These are phyloP conservation scores for Samsoniella hepiali DNA, from an alignment of 2,329 filamentous ascomycete species.

Conservation along the genomic window DNA sequence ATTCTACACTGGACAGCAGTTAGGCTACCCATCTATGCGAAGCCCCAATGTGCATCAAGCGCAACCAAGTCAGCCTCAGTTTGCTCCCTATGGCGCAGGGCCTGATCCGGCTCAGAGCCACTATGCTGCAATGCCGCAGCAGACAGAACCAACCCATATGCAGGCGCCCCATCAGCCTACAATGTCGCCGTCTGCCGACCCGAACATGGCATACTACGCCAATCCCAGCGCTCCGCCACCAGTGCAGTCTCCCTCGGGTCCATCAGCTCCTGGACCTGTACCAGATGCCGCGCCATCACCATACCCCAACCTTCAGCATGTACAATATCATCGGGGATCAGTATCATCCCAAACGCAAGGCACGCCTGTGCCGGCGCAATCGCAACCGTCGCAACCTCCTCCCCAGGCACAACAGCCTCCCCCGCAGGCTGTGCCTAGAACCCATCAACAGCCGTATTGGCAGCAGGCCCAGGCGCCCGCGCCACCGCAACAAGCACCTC, in stretches of 20 bases:
- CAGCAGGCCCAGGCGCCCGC: slow-evolving; percentile 25
- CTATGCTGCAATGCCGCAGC: slow-evolving; percentile 44
- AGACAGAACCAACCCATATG: slow-evolving; percentile 26
- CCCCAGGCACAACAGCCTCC: slow-evolving; percentile 30
- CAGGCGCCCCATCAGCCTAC: slow-evolving; percentile 31
- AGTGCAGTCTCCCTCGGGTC: slow-evolving; percentile 33
- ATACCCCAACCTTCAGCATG: slow-evolving; percentile 51
- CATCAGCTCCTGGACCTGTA: slow-evolving; percentile 37
- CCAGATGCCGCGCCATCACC: slow-evolving; percentile 46
- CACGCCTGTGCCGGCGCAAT: slow-evolving; percentile 30
- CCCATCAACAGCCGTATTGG: slow-evolving; percentile 31
- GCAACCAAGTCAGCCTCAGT: slow-evolving; percentile 41
- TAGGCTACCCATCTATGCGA: slow-evolving; percentile 53
- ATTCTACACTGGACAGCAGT: slow-evolving; percentile 71
- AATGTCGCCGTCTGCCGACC: slow-evolving; percentile 41
- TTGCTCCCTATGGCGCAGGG: slow-evolving; percentile 41
- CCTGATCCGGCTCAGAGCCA: slow-evolving; percentile 40
- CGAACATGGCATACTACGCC: slow-evolving; percentile 58
- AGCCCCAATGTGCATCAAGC: slow-evolving; percentile 33
- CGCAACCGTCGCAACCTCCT: slow-evolving; percentile 31
- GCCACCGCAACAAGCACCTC: slow-evolving; percentile 27
- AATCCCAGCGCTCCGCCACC: slow-evolving; percentile 33
- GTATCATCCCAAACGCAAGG: slow-evolving; percentile 34
- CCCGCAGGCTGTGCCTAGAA: slow-evolving; percentile 30
- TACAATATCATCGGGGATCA: slow-evolving; percentile 44